phyloP scores from a whole-genome alignment of 331 rosid genomes.

The Prunus yedoensis region DNA sequence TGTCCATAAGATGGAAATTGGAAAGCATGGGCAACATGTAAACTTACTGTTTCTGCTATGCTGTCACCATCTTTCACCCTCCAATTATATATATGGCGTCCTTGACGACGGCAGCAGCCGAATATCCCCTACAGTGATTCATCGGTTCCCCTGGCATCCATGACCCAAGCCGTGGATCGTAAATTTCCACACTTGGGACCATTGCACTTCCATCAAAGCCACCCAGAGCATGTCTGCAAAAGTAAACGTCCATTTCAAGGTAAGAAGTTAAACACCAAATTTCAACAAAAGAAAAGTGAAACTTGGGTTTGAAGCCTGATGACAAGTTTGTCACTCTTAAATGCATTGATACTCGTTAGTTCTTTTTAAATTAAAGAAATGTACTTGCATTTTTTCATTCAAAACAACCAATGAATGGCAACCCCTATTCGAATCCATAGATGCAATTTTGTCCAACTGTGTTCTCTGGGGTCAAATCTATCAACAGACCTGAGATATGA shows the following conservation, averaged over 20 bases:
- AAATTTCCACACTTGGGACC: constrained; percentile 51
- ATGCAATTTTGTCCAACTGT: no score
- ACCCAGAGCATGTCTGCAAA: constrained; percentile 57
- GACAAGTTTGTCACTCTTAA: background rate
- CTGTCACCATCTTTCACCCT: constrained; percentile 41
- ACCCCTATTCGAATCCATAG: constrained; percentile 49
- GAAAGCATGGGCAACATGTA: constrained; percentile 1
- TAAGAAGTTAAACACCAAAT: background rate
- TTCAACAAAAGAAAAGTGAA: background rate
- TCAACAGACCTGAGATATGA: no score
- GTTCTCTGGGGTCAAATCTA: no score
- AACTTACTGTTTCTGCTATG: constrained; percentile 53
- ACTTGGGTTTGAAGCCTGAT: background rate
- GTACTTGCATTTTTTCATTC: constrained; percentile 43
- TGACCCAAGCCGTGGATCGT: constrained; percentile 50
- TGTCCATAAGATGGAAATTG: background rate
- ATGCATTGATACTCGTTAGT: background rate
- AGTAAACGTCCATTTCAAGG: constrained; percentile 9
- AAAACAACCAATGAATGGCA: constrained; percentile 42
- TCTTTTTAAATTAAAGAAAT: background rate
- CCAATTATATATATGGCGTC: constrained; percentile 65
- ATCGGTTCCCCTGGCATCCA: constrained; percentile 50
- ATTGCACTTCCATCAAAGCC: constrained; percentile 54
- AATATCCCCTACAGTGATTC: constrained; percentile 44
- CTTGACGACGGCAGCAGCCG: constrained; percentile 57